These are phyloP conservation scores for Ilyonectria sp. DNA, from an alignment of 2,329 filamentous ascomycete genomes.

Conservation along the genomic window DNA sequence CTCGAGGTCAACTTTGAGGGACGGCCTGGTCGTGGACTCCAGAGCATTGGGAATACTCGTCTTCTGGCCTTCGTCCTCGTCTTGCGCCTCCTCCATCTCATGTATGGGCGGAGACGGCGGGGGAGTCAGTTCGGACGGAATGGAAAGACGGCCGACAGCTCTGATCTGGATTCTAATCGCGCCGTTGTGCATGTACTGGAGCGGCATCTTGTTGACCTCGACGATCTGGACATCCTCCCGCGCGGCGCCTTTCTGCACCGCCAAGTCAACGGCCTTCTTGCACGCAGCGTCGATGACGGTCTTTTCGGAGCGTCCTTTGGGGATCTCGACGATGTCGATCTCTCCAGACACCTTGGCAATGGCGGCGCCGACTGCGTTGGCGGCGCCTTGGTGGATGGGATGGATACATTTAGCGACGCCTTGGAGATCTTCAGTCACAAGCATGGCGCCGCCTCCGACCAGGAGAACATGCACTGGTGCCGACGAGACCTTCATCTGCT, in stretches of 20 bases:
- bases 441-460: constrained; percentile 70
- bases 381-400: constrained; percentile 68
- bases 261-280: constrained; percentile 51
- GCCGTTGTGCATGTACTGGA: constrained; percentile 55
- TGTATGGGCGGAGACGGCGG: constrained; percentile 38
- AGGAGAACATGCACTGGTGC: constrained; percentile 67
- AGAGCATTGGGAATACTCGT: constrained; percentile 49
- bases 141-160: constrained; percentile 52
- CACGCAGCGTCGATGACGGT: constrained; percentile 58
- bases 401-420: constrained; percentile 66
- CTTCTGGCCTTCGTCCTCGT: constrained; percentile 47
- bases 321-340: constrained; percentile 66
- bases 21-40: constrained; percentile 51
- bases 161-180: constrained; percentile 54
- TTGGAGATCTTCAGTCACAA: constrained; percentile 63
- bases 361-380: constrained; percentile 74
- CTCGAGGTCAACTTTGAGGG: constrained; percentile 48
- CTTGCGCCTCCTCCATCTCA: constrained; percentile 15
- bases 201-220: constrained; percentile 61
- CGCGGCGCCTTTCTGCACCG: constrained; percentile 51
- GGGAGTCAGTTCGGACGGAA: constrained; percentile 47
- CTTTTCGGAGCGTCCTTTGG: constrained; percentile 56
- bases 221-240: constrained; percentile 58
- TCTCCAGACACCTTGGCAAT: constrained; percentile 69
- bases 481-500: constrained; percentile 70